Evolutionary conservation across 371 early-diverging fungal genomes (phyloP), one percentile per base, ranked within the genome.

Genomic region (Lichtheimia corymbifera): DNA sequence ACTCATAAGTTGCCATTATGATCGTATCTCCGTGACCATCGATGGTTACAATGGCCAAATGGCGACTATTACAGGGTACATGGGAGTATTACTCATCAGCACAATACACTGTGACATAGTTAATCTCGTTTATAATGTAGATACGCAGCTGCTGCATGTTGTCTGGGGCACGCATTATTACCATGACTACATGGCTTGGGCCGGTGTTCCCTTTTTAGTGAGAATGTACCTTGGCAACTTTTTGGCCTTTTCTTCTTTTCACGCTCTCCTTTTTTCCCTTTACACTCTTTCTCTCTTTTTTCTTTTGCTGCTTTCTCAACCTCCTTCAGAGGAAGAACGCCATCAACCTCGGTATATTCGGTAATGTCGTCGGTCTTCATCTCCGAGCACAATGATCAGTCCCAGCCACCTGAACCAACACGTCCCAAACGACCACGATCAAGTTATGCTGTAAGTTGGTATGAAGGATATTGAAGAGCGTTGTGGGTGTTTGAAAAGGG

Each of bases 351-450:
- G 35, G 35, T 45, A 27, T 27, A 27, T 54, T 59, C 27, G 24
- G 28, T 51, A 4, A 75, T 78, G 79, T 67, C 77, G 20, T 73
- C 79, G 52, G 62, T 73, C 42, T 75, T 78, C 62, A 67, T 71
- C 18, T 59, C 71, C 54, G 70, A 70, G 43, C 67, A 53, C 44
- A 67, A 55, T 52, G 70, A 61, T 22, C 64, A 67, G 24, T 65
- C 68, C 51, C 67, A 66, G 53, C 66, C 70, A 53, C 68, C 73
- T 41, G 79, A 78, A 54, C 73, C 73, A 59, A 54, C 72, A 57
- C 72, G 74, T 50, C 74, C 76, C 5, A 79, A 79, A 62, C 61
- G 79, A 54, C 79, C 79, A 43, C 64, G 79, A 52, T 75, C 76
- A 12, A 79, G 79, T 58, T 62, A 75, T 56, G 79, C 79, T 24